These are phyloP conservation scores for Penicillium freii DNA, from an alignment of 2,329 filamentous ascomycete species.

Conservation along the genomic window DNA sequence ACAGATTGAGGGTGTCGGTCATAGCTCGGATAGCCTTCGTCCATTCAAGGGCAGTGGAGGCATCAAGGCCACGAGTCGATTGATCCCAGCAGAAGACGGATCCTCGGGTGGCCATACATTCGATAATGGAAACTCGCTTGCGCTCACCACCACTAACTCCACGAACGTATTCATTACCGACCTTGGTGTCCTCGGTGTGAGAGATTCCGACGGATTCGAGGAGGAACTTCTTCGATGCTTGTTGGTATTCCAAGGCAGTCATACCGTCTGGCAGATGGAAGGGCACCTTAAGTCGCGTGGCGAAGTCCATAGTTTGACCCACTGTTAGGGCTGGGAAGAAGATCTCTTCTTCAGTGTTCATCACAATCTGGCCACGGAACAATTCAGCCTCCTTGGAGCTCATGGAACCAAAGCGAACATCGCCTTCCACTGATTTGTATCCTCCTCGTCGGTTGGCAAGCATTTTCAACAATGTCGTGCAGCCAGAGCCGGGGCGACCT, in stretches of 20 bases:
- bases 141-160: conserved; percentile 68
- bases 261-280: conserved; percentile 48
- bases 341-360: conserved; percentile 54
- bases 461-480: conserved; percentile 68
- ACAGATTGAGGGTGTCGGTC: conserved; percentile 61
- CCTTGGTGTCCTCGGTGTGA: conserved; percentile 63
- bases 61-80: conserved; percentile 63
- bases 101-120: conserved; percentile 58
- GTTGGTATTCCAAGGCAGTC: conserved; percentile 48
- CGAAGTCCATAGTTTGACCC: conserved; percentile 54
- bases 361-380: conserved; percentile 58
- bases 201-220: conserved; percentile 57
- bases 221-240: conserved; percentile 54
- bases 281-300: conserved; percentile 58
- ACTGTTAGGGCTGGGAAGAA: conserved; percentile 54
- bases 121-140: conserved; percentile 68
- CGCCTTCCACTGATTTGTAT: conserved; percentile 57
- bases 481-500: conserved; percentile 67
- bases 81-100: conserved; percentile 67
- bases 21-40: conserved; percentile 61
- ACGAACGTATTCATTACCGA: conserved; percentile 65
- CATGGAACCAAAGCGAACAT: conserved; percentile 57
- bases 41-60: conserved; percentile 62
- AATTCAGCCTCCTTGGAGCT: conserved; percentile 42
- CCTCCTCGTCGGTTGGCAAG: conserved; percentile 63